Conservation (phyloP, 768 basidiomycete genomes). For the Glaciozyma martinii region DNA sequence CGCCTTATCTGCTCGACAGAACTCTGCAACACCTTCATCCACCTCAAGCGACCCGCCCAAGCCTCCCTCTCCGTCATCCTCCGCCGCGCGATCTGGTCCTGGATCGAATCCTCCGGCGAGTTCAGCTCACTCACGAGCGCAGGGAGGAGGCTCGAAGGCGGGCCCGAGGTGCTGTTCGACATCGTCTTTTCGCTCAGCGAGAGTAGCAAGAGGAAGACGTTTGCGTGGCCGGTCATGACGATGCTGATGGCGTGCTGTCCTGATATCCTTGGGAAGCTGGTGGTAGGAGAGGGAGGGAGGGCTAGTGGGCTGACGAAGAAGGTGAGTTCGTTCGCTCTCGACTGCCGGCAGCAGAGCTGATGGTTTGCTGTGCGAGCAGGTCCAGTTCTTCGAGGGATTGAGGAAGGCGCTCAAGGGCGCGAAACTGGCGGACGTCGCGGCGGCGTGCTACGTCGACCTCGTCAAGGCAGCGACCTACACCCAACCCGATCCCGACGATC, state of each 20-base stretch:
- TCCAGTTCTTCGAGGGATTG: slow-evolving; percentile 37
- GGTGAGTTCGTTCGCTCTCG: not conserved
- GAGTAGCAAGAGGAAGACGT: slow-evolving; percentile 42
- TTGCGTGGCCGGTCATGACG: slow-evolving; percentile 71
- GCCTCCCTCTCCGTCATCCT: slow-evolving; percentile 62
- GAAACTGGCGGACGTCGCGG: slow-evolving; percentile 57
- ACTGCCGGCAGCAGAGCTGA: not conserved
- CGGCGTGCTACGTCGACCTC: slow-evolving; percentile 66
- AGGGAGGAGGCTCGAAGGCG: slow-evolving; percentile 59
- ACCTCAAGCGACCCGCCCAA: slow-evolving; percentile 67
- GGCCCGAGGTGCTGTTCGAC: slow-evolving; percentile 80
- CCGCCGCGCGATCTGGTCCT: slow-evolving; percentile 76
- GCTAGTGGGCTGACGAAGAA: not conserved
- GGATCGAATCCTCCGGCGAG: slow-evolving; percentile 75
- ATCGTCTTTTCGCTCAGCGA: slow-evolving; percentile 50
- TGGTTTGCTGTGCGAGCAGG: slow-evolving; percentile 43
- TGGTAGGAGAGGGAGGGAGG: slow-evolving; percentile 26
- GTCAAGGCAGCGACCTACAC: slow-evolving; percentile 59
- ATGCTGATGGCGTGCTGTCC: slow-evolving; percentile 64
- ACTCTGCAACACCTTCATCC: slow-evolving; percentile 46
- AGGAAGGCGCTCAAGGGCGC: slow-evolving; percentile 49
- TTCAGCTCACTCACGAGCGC: slow-evolving; percentile 62
- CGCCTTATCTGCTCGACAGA: not conserved
- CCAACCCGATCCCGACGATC: slow-evolving; percentile 40
- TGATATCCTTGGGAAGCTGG: slow-evolving; percentile 56